Percentiles rank a stretch among this genome's conserved stretches.
These are phyloP conservation scores for Lolium rigidum DNA, from an alignment of 176 grass and related monocot species.

Conservation along the genomic window DNA sequence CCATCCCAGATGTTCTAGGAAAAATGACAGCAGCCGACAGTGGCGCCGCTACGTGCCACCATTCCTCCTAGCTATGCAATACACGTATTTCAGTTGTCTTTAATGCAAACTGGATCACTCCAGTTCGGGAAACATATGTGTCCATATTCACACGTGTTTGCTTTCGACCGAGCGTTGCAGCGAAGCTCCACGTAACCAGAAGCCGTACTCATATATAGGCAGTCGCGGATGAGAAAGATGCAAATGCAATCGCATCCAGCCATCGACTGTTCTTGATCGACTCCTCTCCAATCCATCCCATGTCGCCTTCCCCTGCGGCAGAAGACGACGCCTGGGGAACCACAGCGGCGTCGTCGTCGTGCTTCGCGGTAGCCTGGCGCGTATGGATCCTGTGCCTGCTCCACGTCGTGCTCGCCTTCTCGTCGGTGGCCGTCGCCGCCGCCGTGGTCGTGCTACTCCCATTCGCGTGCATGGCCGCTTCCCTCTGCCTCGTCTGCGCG, in stretches of 20 bases:
- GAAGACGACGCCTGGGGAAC: no score
- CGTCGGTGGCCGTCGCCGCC: neutral
- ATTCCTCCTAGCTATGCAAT: neutral
- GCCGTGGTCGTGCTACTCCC: neutral
- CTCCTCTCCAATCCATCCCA: neutral
- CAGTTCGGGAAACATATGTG: neutral
- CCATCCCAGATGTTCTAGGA: no score
- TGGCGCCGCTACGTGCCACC: neutral
- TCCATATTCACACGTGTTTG: neutral
- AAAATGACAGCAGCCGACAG: neutral
- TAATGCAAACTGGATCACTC: neutral
- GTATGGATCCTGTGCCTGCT: neutral
- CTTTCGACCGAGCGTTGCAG: neutral
- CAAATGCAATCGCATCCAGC: no score
- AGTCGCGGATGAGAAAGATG: neutral
- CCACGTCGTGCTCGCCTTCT: neutral
- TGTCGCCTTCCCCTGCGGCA: neutral
- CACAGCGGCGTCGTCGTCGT: neutral
- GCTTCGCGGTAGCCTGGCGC: constrained; percentile 15
- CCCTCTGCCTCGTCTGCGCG: constrained; percentile 9
- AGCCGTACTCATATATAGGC: neutral
- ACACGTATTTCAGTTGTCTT: constrained; percentile 17
- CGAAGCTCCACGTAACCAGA: neutral
- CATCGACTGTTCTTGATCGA: no score
- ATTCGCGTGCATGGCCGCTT: constrained; percentile 9